Evolutionary conservation across 768 basidiomycete genomes (phyloP), one percentile per base, ranked within the genome.

Genomic region (Tephrocybe sp.): DNA sequence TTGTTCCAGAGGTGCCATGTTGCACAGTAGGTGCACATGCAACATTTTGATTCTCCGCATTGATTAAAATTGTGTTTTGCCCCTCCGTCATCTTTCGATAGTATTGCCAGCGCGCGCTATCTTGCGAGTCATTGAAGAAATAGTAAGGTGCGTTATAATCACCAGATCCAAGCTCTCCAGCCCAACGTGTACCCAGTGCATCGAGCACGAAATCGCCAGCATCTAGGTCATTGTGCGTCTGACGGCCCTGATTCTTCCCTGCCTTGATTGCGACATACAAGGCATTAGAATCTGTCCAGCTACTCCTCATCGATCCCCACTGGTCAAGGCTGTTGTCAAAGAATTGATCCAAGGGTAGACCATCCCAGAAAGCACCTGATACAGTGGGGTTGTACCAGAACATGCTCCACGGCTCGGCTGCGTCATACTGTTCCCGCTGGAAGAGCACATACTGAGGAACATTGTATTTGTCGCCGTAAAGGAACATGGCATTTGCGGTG

Each of bases 81-180:
- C 97, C 97, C 69, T 96, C 92, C 4, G 96, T 97, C 71, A 85
- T 83, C 77, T 95, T 98, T 65, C 95, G 81, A 76, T 97, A 99
- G 73, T 97, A 98, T 55, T 80, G 61, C 95, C 94, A 98, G 48
- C 96, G 79, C 19, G 72, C 65, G 42, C 84, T 78, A 52, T 74
- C 70, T 66, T 96, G 92, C 0, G 67, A 64, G 57, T 91, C 92
- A 51, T 66, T 81, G 23, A 66, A 72, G 75, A 99, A 99, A 74
- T 98, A 98, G 32, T 77, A 75, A 1, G 68, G 62, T 2, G 92
- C 74, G 33, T 50, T 54, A 66, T 99, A 99, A 65, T 99, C 82
- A 3, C 78, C 93, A 5, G 87, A 90, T 4, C 97, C 96, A 39
- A 93, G 81, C 62, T 98, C 96, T 52, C 97, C 96, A 44, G 90